A percentile compares a stretch with the other conserved stretches of the same genome.
Evolutionary conservation across 1,284 basidiomycete species (phyloP).

Genomic region (Cyathus olla): DNA sequence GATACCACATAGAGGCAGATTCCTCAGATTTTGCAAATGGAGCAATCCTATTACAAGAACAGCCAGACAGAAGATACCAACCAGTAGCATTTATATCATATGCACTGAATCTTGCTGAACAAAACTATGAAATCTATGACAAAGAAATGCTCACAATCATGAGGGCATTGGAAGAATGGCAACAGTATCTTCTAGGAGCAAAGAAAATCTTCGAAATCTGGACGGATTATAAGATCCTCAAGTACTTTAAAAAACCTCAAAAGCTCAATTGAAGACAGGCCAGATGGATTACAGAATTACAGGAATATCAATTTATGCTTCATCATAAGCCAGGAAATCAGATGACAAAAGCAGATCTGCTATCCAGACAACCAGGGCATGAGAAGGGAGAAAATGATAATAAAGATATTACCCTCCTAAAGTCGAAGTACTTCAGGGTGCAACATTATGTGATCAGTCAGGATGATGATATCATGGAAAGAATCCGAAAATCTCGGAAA

Average conservation of each 20-base stretch:
- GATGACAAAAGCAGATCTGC: conserved; percentile 1
- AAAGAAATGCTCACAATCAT: conserved; percentile 41
- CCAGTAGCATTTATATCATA: conserved; percentile 11
- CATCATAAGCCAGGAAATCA: conserved; percentile 32
- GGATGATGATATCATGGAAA: background rate
- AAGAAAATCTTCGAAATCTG: conserved; percentile 22
- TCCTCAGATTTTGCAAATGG: conserved; percentile 10
- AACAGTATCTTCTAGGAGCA: conserved; percentile 36
- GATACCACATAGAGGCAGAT: conserved; percentile 9
- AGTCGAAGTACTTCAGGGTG: background rate
- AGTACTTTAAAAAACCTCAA: conserved; percentile 39
- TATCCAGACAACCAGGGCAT: background rate
- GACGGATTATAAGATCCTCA: conserved; percentile 42
- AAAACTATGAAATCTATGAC: conserved; percentile 22
- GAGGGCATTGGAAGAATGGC: conserved; percentile 25
- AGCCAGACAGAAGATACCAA: conserved; percentile 3
- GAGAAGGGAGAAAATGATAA: background rate
- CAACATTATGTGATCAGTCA: background rate
- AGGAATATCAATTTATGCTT: conserved; percentile 36
- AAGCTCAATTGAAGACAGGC: conserved; percentile 42
- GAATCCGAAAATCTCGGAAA: background rate
- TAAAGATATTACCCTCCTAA: background rate
- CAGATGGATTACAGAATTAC: conserved; percentile 37
- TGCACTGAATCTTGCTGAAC: conserved; percentile 5
- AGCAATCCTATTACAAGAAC: conserved; percentile 5